Base-by-base conservation (phyloP, 1,139 yeast genomes). In the Candida smagusa region DNA sequence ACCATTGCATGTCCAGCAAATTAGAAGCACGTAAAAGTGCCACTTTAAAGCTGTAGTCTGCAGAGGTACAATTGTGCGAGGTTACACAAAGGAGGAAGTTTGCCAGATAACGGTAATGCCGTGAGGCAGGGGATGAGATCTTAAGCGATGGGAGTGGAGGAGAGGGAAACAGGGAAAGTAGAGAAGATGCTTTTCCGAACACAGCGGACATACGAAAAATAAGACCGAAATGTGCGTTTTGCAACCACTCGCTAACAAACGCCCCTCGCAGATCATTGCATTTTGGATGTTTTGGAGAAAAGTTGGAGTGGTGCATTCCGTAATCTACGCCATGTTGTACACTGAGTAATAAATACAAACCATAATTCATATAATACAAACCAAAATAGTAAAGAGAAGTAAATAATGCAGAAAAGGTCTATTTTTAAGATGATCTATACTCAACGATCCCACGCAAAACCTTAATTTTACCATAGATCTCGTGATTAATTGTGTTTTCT, bases 401-500 rank as follows among this genome's bases (percentile, higher is more conserved):
- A 7, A 28, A 7, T 11, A n/a, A 16, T 28, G 30, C 16, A 28
- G n/a, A 12, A 28, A 25, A 25, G 28, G 26, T 23, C 26, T 23
- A 23, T 24, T 11, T 12, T 35, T 34, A 47, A 26, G 42, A 41
- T 35, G 52, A 59, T 41, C 58, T 58, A 45, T 67, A 65, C 49
- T 76, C 80, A 22, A 79, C 82, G 16, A 79, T 77, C 2, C 85
- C 85, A 42, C 85, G 63, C 29, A 79, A 60, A 8, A 79, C 80
- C 55, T 77, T 79, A 45, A 80, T 79, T 42, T 71, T 72, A 8
- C 85, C 85, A 49, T 71, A 78, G 23, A 70, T 60, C 39, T 76
- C 79, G 51, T 79, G 78, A 31, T 68, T 61, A 22, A 62, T 70
- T 43, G 69, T 68, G 39, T 70, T 71, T 41, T 72, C 79, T 38